phyloP scores from a whole-genome alignment of 2,329 filamentous ascomycete species.

The Phyllosticta capitalensis region DNA sequence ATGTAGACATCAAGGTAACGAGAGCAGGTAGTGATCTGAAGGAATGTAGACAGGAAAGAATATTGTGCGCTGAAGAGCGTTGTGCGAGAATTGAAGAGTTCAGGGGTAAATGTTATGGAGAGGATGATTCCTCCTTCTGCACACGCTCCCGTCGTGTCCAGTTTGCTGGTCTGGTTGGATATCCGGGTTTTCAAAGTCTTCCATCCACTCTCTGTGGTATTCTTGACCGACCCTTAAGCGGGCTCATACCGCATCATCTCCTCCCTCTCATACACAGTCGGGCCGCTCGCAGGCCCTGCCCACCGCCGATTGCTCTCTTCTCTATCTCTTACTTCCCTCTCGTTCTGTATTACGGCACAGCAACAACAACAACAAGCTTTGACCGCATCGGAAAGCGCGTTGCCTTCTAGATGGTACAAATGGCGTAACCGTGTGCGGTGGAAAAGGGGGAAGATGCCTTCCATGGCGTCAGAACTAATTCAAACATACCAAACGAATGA shows the following conservation, averaged over 20 bases:
- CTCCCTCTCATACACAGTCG: slow-evolving; percentile 21
- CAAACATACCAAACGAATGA: background rate
- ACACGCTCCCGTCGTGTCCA: too few relatives aligned
- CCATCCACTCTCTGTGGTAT: too few relatives aligned
- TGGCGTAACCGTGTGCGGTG: slow-evolving; percentile 32
- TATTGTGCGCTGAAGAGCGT: too few relatives aligned
- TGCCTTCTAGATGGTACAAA: slow-evolving; percentile 35
- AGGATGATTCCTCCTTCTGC: too few relatives aligned
- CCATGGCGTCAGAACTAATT: background rate
- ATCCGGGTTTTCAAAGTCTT: background rate
- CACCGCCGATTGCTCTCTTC: slow-evolving; percentile 32
- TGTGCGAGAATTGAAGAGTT: too few relatives aligned
- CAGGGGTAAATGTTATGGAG: too few relatives aligned
- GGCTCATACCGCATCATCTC: slow-evolving; percentile 25
- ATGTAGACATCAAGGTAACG: too few relatives aligned
- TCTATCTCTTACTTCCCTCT: slow-evolving; percentile 34
- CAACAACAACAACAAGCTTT: slow-evolving; percentile 32
- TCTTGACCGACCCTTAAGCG: background rate
- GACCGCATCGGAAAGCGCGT: slow-evolving; percentile 24
- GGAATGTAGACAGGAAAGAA: too few relatives aligned
- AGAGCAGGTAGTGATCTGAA: too few relatives aligned
- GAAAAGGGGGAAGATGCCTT: slow-evolving; percentile 27
- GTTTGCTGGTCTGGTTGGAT: background rate
- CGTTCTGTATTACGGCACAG: slow-evolving; percentile 35
- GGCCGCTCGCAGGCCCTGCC: slow-evolving; percentile 28